Percentiles rank a stretch among this genome's conserved stretches.
Evolutionary conservation across 352 stramenopile species (phyloP).

Genomic region (Pythium monospermum): DNA sequence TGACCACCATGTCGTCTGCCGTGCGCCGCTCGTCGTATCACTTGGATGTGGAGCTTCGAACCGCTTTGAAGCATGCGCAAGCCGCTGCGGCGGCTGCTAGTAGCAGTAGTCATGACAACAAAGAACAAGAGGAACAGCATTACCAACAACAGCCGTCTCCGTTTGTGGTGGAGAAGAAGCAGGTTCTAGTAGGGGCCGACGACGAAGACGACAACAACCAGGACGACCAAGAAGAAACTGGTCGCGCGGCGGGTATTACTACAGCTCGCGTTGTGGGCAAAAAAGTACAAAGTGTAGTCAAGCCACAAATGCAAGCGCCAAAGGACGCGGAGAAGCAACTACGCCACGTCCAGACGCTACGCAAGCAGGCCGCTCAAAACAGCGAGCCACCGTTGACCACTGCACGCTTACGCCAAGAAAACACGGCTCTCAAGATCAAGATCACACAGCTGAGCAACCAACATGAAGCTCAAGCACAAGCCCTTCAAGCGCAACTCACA

Average conservation of each 20-base stretch:
- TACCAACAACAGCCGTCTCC: constrained; percentile 11
- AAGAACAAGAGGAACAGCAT: not conserved
- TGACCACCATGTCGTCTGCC: constrained; percentile 8
- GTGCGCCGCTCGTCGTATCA: constrained; percentile 12
- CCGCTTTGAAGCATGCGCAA: not conserved
- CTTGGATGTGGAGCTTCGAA: not conserved
- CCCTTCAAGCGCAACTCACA: constrained; percentile 2
- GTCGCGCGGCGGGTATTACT: not conserved
- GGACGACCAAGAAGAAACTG: constrained; percentile 3
- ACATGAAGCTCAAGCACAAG: constrained; percentile 10
- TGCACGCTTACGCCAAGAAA: constrained; percentile 14
- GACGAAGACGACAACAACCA: constrained; percentile 17
- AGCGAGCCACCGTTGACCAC: constrained; percentile 4
- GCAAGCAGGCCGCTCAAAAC: not conserved
- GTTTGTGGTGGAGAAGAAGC: constrained; percentile 1
- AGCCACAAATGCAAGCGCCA: not conserved
- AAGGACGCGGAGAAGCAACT: constrained; percentile 1
- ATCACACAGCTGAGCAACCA: constrained; percentile 11
- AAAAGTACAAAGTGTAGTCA: not conserved
- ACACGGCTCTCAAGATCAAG: constrained; percentile 12
- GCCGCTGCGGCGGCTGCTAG: too few relatives aligned
- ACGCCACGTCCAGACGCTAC: not conserved
- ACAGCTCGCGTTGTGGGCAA: too few relatives aligned
- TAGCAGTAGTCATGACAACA: too few relatives aligned
- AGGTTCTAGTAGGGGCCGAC: not conserved